Percentiles rank a stretch among this genome's conserved stretches.
Evolutionary conservation across 1,284 basidiomycete genomes (phyloP).

Genomic region (Butyriboletus regius): DNA sequence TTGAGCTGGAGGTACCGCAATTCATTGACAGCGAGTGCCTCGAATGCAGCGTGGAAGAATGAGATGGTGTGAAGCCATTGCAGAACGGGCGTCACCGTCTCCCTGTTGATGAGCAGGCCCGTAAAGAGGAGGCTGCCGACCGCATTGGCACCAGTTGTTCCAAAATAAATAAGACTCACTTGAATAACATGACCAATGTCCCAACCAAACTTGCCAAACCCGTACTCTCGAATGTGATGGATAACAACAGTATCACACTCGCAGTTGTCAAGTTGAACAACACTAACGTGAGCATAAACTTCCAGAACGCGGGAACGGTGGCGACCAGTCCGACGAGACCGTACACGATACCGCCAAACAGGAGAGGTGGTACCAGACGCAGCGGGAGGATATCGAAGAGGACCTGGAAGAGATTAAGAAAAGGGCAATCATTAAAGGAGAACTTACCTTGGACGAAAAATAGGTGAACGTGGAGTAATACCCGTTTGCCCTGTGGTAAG

Average conservation of each 20-base stretch:
- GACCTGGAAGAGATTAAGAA: constrained; percentile 41
- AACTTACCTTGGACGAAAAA: constrained; percentile 77
- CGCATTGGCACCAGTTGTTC: constrained; percentile 3
- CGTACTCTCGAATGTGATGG: constrained; percentile 77
- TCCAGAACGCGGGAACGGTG: constrained; percentile 86
- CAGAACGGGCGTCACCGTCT: constrained; percentile 66
- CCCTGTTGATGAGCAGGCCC: constrained; percentile 88
- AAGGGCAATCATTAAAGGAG: not conserved
- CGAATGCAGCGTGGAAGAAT: constrained; percentile 99
- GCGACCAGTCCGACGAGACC: constrained; percentile 89
- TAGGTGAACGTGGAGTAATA: constrained; percentile 95
- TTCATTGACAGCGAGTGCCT: constrained; percentile 92
- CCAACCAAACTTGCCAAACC: constrained; percentile 90
- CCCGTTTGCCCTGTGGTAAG: constrained; percentile 70
- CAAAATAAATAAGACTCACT: constrained; percentile 51
- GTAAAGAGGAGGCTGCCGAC: constrained; percentile 81
- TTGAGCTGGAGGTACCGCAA: constrained; percentile 87
- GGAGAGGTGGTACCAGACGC: constrained; percentile 85
- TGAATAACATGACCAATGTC: constrained; percentile 93
- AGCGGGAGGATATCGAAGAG: constrained; percentile 93
- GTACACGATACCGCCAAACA: constrained; percentile 93
- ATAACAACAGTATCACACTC: constrained; percentile 82
- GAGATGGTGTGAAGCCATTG: constrained; percentile 85
- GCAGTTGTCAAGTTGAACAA: constrained; percentile 93
- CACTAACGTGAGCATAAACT: constrained; percentile 90